Base-by-base conservation (phyloP, 2,329 filamentous ascomycete species). In the Ophiostoma australiae region DNA sequence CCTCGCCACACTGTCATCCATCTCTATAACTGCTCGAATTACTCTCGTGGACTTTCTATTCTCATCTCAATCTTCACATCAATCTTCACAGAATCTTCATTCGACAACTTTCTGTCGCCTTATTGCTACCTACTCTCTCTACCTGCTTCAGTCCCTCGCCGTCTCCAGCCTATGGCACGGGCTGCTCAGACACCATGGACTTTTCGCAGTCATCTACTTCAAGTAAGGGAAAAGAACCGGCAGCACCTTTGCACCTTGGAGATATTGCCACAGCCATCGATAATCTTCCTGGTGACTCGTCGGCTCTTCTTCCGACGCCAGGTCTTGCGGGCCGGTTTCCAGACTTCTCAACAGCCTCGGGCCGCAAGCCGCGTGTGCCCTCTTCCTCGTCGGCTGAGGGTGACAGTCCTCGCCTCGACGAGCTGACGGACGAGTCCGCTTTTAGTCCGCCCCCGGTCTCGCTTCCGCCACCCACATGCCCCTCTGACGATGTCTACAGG, bases 221-320 rank as follows among this genome's bases (percentile, higher is more conserved):
- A 4, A n/a, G 41, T 48, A 31, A 68, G 33, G 68, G 67, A 67
- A 70, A 70, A 44, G 70, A 58, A 3, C 71, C 69, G 17, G 65
- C 67, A 4, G 39, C 65, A 15, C 63, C 72, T 0, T 31, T 70
- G 2, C 55, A 72, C 52, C 52, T 74, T 6, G 68, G 69, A 1
- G 68, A 70, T 31, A 70, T 70, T 7, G 48, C 63, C 23, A 13
- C 63, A 2, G 73, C 70, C 17, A 58, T 74, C 41, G 48, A 52
- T 0, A 70, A 67, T 8, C 58, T 72, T 31, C 70, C 70, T 1
- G 15, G 48, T 5, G 70, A 71, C 58, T 61, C 68, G 10, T 58
- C 69, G 0, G 71, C 71, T 0, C 63, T 71, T 6, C 52, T 70
- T 1, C 69, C 71, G 4, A 68, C 71, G 15, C 71, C 71, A 4